phyloP scores from a whole-genome alignment of 208 protist genomes.

The Trypanosoma cruzi region DNA sequence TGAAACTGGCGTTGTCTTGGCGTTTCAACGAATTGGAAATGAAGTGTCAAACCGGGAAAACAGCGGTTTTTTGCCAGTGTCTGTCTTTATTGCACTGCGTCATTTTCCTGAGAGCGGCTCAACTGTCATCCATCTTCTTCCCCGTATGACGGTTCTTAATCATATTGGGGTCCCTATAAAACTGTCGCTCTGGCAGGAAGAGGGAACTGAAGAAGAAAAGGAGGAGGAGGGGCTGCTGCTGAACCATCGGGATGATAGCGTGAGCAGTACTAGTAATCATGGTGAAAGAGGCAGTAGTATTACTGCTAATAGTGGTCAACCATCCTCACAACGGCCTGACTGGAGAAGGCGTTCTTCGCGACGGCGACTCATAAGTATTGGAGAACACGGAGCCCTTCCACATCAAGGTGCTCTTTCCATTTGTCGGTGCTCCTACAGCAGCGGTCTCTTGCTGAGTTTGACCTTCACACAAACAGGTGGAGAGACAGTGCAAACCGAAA shows the following conservation, averaged over 20 bases:
- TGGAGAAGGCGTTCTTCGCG: constrained; percentile 21
- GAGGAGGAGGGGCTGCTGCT: not conserved
- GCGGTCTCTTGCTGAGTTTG: constrained; percentile 53
- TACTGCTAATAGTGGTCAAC: not conserved
- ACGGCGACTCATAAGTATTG: constrained; percentile 56
- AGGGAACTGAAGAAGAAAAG: constrained; percentile 8
- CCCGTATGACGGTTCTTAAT: constrained; percentile 70
- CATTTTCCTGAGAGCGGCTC: constrained; percentile 49
- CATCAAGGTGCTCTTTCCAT: constrained; percentile 57
- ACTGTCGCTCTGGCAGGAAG: constrained; percentile 60
- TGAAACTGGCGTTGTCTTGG: constrained; percentile 24
- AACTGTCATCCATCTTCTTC: constrained; percentile 57
- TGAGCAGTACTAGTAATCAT: not conserved
- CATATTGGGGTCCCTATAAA: constrained; percentile 68
- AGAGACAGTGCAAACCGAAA: constrained; percentile 44
- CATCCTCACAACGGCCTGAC: not conserved
- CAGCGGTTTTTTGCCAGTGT: constrained; percentile 28
- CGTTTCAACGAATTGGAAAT: constrained; percentile 5
- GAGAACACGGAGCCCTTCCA: constrained; percentile 47
- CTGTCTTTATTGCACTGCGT: constrained; percentile 54
- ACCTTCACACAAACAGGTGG: constrained; percentile 69
- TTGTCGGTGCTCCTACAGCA: constrained; percentile 58
- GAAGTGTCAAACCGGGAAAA: not conserved
- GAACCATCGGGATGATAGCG: not conserved
- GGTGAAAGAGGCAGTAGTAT: not conserved